Conservation (phyloP, 2,329 filamentous ascomycete species). For the Scytalidium sp. region DNA sequence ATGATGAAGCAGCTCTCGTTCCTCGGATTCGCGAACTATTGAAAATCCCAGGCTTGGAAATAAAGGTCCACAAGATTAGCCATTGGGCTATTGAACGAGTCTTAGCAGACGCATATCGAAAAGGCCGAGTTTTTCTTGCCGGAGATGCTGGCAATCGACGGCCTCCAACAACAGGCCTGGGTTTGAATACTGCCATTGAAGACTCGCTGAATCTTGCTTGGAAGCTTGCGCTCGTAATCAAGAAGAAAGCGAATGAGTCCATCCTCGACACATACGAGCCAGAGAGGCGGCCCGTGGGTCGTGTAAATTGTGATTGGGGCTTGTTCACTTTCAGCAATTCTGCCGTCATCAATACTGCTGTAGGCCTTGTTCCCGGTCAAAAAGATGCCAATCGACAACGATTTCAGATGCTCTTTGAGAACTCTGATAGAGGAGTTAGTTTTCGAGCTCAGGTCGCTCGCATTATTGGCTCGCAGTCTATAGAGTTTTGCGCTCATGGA, state of each 20-base stretch:
- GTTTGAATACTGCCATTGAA: conserved; percentile 1
- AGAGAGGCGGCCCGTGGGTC: conserved; percentile 1
- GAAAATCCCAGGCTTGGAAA: too few species aligned
- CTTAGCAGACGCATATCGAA: conserved; percentile 14
- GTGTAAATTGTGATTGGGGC: conserved; percentile 18
- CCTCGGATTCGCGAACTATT: conserved; percentile 2
- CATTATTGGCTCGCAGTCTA: conserved; percentile 9
- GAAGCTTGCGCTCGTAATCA: conserved; percentile 1
- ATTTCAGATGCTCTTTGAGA: conserved; percentile 10
- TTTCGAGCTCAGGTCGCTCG: conserved; percentile 7
- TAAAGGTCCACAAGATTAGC: conserved; percentile 16
- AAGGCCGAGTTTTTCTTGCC: conserved; percentile 4
- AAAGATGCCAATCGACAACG: conserved; percentile 7
- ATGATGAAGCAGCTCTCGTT: conserved; percentile 1
- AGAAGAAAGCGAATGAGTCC: conserved; percentile 1
- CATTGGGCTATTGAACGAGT: conserved; percentile 13
- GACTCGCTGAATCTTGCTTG: conserved; percentile 2
- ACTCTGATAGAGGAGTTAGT: conserved; percentile 4
- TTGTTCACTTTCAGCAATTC: conserved; percentile 18
- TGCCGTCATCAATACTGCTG: conserved; percentile 10
- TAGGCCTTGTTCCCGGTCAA: conserved; percentile 15
- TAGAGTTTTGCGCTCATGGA: conserved; percentile 19
- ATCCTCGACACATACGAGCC: conserved; percentile 1
- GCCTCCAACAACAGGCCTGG: conserved; percentile 3
- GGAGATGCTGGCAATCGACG: conserved; percentile 11